Percentiles rank a stretch among this genome's conserved stretches.
Evolutionary conservation across 768 basidiomycete genomes (phyloP).

Genomic region (Candolleomyces aberdarensis): DNA sequence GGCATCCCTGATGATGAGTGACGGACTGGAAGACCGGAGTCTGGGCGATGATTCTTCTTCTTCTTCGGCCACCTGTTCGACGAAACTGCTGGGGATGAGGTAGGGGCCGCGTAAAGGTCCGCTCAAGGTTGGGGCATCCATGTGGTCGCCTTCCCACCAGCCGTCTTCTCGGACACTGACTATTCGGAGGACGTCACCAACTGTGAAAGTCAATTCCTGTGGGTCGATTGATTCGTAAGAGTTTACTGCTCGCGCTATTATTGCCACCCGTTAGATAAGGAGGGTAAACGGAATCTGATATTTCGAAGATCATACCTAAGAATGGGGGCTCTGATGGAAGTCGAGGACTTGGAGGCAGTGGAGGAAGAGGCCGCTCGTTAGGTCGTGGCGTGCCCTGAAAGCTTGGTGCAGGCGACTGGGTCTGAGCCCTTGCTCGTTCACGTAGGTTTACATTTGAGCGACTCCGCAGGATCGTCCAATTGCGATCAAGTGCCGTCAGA

Average conservation of each 20-base stretch:
- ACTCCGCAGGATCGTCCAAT: background rate
- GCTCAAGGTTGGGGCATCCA: background rate
- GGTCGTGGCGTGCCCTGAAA: background rate
- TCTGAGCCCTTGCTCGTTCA: no score
- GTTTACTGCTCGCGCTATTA: background rate
- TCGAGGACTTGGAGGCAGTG: background rate
- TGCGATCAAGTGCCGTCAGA: background rate
- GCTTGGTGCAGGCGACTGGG: background rate
- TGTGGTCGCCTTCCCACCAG: conserved; percentile 2
- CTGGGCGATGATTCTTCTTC: background rate
- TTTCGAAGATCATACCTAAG: background rate
- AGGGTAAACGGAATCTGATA: background rate
- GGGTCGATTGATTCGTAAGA: background rate
- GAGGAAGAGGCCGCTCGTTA: background rate
- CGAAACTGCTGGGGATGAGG: background rate
- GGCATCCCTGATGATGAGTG: no score
- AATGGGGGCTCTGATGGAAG: background rate
- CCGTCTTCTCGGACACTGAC: background rate
- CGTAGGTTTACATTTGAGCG: background rate
- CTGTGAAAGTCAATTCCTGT: background rate
- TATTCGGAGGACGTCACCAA: background rate
- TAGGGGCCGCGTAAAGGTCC: background rate
- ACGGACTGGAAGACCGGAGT: background rate
- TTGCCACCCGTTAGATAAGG: background rate
- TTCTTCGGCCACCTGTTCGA: background rate